Evolutionary conservation across 768 basidiomycete genomes (phyloP).

Genomic region (Panaeolus cyanescens): DNA sequence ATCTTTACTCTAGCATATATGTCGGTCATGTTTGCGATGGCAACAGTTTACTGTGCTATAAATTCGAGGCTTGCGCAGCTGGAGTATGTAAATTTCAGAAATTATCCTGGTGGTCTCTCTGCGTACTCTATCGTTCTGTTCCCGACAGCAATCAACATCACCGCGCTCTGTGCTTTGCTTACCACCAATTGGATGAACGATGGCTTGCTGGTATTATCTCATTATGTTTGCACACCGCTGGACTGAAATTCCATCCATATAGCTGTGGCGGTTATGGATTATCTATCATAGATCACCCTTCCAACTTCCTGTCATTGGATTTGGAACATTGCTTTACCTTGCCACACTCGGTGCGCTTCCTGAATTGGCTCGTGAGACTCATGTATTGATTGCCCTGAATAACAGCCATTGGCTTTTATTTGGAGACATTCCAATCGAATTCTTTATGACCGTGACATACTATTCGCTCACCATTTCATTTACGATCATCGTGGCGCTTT

Average conservation of each 20-base stretch:
- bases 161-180: slow-evolving; percentile 8
- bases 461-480: too few relatives aligned
- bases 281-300: not conserved
- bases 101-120: slow-evolving; percentile 13
- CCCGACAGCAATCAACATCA: slow-evolving; percentile 5
- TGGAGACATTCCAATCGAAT: too few relatives aligned
- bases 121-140: slow-evolving; percentile 11
- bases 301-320: not conserved
- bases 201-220: slow-evolving; percentile 8
- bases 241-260: not conserved
- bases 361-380: too few relatives aligned
- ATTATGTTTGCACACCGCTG: not conserved
- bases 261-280: not conserved
- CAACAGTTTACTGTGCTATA: slow-evolving; percentile 9
- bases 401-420: too few relatives aligned
- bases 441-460: too few relatives aligned
- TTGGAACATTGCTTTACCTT: slow-evolving; percentile 5
- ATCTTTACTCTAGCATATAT: slow-evolving; percentile 10
- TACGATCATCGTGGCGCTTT: too few relatives aligned
- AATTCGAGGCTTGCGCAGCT: slow-evolving; percentile 9
- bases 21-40: slow-evolving; percentile 7
- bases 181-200: slow-evolving; percentile 12
- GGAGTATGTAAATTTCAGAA: slow-evolving; percentile 7
- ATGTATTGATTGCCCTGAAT: too few relatives aligned
- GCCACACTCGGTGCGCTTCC: not conserved